A percentile compares a stretch with the other conserved stretches of the same genome.
Evolutionary conservation across 192 early-diverging fungal genomes (phyloP).

Genomic region (Lunasporangiospora selenospora): DNA sequence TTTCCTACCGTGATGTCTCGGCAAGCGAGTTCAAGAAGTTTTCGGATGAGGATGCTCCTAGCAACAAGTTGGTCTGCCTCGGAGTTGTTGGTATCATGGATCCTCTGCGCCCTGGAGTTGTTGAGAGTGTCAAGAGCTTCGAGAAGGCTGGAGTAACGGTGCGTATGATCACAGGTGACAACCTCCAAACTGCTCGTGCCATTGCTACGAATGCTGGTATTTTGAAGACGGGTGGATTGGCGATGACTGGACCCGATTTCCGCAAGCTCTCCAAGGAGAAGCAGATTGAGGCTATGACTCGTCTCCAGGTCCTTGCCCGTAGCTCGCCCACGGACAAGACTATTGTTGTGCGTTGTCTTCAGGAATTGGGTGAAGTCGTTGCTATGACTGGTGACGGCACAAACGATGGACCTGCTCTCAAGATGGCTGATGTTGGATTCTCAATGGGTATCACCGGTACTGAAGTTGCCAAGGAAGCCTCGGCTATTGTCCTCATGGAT

Average conservation of each 20-base stretch:
- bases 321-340: slow-evolving; percentile 92
- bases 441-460: slow-evolving; percentile 93
- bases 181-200: slow-evolving; percentile 87
- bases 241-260: slow-evolving; percentile 84
- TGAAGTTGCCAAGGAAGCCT: slow-evolving; percentile 85
- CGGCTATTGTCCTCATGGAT: slow-evolving; percentile 87
- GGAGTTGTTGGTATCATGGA: slow-evolving; percentile 90
- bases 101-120: slow-evolving; percentile 82
- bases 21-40: slow-evolving; percentile 53
- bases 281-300: slow-evolving; percentile 67
- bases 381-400: slow-evolving; percentile 89
- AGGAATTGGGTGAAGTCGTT: slow-evolving; percentile 72
- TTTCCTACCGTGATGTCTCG: slow-evolving; percentile 69
- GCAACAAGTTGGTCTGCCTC: slow-evolving; percentile 63
- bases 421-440: slow-evolving; percentile 91
- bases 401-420: slow-evolving; percentile 88
- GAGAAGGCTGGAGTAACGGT: slow-evolving; percentile 86
- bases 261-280: slow-evolving; percentile 69
- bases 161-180: slow-evolving; percentile 90
- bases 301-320: slow-evolving; percentile 87
- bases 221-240: slow-evolving; percentile 73
- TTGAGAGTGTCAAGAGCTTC: slow-evolving; percentile 79
- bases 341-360: slow-evolving; percentile 79
- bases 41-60: slow-evolving; percentile 61
- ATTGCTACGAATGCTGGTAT: slow-evolving; percentile 93